These are phyloP conservation scores for Ceratobasidium sp. DNA, from an alignment of 1,284 basidiomycete species.

Conservation along the genomic window DNA sequence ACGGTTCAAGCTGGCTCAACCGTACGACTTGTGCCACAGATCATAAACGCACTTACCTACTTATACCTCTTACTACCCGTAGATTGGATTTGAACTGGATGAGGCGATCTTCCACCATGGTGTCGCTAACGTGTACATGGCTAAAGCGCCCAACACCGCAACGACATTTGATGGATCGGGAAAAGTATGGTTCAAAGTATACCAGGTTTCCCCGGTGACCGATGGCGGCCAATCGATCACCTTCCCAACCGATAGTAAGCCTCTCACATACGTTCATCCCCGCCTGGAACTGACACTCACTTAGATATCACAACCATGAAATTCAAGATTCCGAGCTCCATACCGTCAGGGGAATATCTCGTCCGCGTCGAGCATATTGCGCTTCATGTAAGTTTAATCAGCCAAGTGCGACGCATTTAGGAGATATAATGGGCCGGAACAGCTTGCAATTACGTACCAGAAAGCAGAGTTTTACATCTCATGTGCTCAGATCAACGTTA, in stretches of 20 bases:
- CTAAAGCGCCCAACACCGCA: conserved; percentile 60
- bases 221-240: conserved; percentile 56
- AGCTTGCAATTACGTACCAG: conserved; percentile 4
- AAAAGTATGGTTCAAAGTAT: conserved; percentile 66
- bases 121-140: conserved; percentile 62
- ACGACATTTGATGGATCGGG: conserved; percentile 60
- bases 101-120: conserved; percentile 60
- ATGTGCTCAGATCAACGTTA: conserved; percentile 56
- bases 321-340: conserved; percentile 59
- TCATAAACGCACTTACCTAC: conserved; percentile 55
- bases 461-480: conserved; percentile 49
- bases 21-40: no score
- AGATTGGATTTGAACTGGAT: conserved; percentile 55
- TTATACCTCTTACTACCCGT: conserved; percentile 15
- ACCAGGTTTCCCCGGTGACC: conserved; percentile 60
- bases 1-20: conserved; percentile 62
- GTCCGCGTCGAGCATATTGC: conserved; percentile 50
- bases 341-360: conserved; percentile 52
- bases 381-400: conserved; percentile 33
- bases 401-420: conserved; percentile 42
- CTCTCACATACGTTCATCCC: neutral
- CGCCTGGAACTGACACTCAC: no score
- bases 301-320: conserved; percentile 60
- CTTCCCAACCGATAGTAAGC: conserved; percentile 60
- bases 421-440: conserved; percentile 21